A percentile compares a stretch with the other conserved stretches of the same genome.
Evolutionary conservation across 2,329 filamentous ascomycete species (phyloP).

Genomic region (Fusarium sp.): DNA sequence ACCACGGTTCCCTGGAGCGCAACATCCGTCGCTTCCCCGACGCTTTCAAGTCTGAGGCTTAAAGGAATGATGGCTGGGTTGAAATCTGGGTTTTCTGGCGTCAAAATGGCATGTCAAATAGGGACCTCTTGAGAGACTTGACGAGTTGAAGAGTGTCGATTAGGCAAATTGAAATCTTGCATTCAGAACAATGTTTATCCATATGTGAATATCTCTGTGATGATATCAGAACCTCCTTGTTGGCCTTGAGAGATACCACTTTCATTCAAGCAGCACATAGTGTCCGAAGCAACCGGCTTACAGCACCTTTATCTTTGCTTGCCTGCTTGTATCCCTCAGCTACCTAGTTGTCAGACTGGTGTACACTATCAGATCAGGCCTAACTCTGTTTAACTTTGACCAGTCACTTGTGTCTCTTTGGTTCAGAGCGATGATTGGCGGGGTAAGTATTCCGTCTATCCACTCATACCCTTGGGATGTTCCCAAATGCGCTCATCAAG

Average conservation of each 20-base stretch:
- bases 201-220: conserved; percentile 2
- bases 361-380: conserved; percentile 1
- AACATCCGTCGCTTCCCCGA: conserved; percentile 97
- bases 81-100: conserved; percentile 58
- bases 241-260: not conserved
- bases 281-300: not conserved
- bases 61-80: conserved; percentile 56
- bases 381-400: not conserved
- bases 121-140: conserved; percentile 47
- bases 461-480: conserved; percentile 4
- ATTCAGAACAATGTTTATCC: conserved; percentile 32
- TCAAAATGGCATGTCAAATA: conserved; percentile 59
- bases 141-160: conserved; percentile 49
- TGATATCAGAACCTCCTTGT: conserved; percentile 11
- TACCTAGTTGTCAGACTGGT: conserved; percentile 1
- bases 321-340: not conserved
- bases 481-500: conserved; percentile 7
- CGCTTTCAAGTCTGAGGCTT: conserved; percentile 76
- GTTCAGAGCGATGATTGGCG: conserved; percentile 14
- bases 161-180: conserved; percentile 52
- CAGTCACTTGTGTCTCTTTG: not conserved
- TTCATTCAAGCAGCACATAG: not conserved
- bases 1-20: conserved; percentile 84
- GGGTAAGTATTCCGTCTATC: conserved; percentile 7
- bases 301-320: not conserved